A percentile compares a stretch with the other conserved stretches of the same genome.
These are phyloP conservation scores for Tylopilus intermedius DNA, from an alignment of 768 basidiomycete species.

Conservation along the genomic window DNA sequence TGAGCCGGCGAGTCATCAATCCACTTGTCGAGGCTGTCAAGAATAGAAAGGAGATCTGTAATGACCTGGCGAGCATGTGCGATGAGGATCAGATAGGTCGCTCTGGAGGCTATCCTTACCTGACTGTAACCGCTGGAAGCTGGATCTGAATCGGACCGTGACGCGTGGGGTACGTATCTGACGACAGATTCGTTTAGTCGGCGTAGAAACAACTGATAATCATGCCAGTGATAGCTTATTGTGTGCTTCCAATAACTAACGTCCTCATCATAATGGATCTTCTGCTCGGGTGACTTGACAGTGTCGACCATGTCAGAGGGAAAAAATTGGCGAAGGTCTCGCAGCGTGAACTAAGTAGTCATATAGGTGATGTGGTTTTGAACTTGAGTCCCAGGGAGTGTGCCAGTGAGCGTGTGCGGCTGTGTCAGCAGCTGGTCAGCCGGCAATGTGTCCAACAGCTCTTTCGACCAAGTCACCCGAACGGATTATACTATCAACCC, in stretches of 20 bases:
- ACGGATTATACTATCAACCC: too few relatives aligned
- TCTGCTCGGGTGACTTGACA: constrained; percentile 37
- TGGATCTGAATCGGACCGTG: constrained; percentile 2
- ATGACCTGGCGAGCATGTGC: constrained; percentile 38
- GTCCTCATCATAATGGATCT: constrained; percentile 67
- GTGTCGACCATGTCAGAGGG: constrained; percentile 18
- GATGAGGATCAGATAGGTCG: neutral
- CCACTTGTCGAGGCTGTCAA: constrained; percentile 68
- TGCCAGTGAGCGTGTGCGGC: too few relatives aligned
- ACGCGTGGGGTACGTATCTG: constrained; percentile 51
- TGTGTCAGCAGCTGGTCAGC: too few relatives aligned
- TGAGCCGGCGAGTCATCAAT: constrained; percentile 74
- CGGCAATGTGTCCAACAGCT: too few relatives aligned
- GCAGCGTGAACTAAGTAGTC: constrained; percentile 16
- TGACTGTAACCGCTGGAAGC: constrained; percentile 7
- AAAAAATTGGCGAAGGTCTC: constrained; percentile 30
- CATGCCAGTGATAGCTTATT: constrained; percentile 64
- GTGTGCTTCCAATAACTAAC: constrained; percentile 68
- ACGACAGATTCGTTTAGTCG: constrained; percentile 75
- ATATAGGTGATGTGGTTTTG: constrained; percentile 1
- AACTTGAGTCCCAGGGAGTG: too few relatives aligned
- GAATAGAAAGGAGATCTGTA: constrained; percentile 43
- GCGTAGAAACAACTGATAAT: constrained; percentile 71
- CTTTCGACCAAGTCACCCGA: too few relatives aligned
- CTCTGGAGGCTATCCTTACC: constrained; percentile 14